Conservation (phyloP, 2,329 filamentous ascomycete genomes). For the Zymoseptoria brevis region DNA sequence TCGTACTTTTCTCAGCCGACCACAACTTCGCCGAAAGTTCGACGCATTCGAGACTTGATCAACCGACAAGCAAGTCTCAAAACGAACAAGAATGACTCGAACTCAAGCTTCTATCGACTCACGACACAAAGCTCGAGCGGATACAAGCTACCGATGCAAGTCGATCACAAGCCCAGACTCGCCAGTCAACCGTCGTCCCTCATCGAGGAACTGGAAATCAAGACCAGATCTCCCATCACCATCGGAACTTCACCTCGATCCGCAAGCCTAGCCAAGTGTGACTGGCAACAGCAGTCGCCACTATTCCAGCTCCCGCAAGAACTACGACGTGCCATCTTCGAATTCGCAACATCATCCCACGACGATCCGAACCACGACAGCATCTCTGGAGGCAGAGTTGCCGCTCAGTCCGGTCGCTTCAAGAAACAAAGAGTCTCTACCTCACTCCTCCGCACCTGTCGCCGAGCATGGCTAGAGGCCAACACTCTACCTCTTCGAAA, state of each 20-base stretch:
- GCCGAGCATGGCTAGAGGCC: neutral
- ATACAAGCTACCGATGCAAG: neutral
- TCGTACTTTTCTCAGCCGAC: neutral
- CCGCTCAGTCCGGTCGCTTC: neutral
- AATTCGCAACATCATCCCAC: neutral
- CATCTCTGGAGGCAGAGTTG: neutral
- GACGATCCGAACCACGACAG: neutral
- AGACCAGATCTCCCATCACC: neutral
- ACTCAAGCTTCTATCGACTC: neutral
- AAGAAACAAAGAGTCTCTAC: neutral
- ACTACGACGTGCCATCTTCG: constrained; percentile 5
- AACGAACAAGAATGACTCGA: neutral
- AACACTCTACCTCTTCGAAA: neutral
- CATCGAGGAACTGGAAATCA: neutral
- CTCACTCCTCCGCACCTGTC: neutral
- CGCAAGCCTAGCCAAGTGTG: neutral
- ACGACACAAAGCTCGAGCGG: neutral
- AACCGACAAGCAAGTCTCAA: neutral
- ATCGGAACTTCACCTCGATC: neutral
- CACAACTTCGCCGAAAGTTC: neutral
- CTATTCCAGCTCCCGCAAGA: constrained; percentile 5
- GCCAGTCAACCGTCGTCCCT: neutral
- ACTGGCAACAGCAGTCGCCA: neutral
- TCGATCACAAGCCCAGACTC: neutral
- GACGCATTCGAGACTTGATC: neutral